phyloP scores from a whole-genome alignment of 2,329 filamentous ascomycete genomes.

The Gremmenia infestans region DNA sequence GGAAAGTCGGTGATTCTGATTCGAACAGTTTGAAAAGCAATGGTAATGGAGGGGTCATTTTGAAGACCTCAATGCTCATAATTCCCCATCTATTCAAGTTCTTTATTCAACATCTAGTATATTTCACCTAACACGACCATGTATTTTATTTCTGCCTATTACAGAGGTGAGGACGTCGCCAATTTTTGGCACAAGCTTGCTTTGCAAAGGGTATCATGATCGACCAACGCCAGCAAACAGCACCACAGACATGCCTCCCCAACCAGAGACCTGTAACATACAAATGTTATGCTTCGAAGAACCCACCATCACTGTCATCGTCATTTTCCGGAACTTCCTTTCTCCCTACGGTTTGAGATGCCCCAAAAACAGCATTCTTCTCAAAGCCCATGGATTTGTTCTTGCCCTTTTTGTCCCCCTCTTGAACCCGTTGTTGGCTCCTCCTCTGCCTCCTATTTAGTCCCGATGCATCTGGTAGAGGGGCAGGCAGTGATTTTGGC shows the following conservation, averaged over 20 bases:
- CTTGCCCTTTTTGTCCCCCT: constrained; percentile 18
- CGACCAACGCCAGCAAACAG: background rate
- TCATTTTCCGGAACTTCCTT: constrained; percentile 30
- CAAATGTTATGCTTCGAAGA: constrained; percentile 44
- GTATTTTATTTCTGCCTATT: too few species aligned
- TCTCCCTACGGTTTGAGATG: constrained; percentile 11
- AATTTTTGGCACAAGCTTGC: constrained; percentile 1
- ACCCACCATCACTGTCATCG: constrained; percentile 51
- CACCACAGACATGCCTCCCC: background rate
- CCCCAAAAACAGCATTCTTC: constrained; percentile 29
- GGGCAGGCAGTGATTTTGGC: constrained; percentile 7
- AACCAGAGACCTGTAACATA: background rate
- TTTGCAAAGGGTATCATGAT: constrained; percentile 15
- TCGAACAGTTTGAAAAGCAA: too few species aligned
- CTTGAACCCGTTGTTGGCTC: constrained; percentile 16
- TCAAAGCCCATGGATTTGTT: constrained; percentile 25
- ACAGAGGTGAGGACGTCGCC: too few species aligned
- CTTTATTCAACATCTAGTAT: too few species aligned
- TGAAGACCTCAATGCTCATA: too few species aligned
- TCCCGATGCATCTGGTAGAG: constrained; percentile 23
- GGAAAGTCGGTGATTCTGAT: too few species aligned
- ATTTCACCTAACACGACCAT: too few species aligned
- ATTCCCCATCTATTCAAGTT: too few species aligned
- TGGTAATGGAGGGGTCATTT: too few species aligned
- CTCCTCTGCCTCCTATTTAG: constrained; percentile 30